phyloP scores from a whole-genome alignment of 345 rosid genomes.

The Iberis pinnata region DNA sequence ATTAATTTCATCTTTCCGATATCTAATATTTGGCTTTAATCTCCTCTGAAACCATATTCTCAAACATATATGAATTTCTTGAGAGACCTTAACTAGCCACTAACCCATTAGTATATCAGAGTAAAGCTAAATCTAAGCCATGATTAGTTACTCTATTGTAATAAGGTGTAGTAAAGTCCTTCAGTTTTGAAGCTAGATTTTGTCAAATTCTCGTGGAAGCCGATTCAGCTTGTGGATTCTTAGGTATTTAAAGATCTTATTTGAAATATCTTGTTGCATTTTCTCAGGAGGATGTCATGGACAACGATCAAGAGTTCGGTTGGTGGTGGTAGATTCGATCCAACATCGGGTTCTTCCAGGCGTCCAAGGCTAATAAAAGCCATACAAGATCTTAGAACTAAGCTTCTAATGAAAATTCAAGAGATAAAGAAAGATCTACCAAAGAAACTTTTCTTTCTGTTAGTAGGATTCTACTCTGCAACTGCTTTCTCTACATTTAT shows the following conservation, averaged over 20 bases:
- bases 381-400: constrained; percentile 47
- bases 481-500: constrained; percentile 48
- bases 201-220: no score
- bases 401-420: constrained; percentile 43
- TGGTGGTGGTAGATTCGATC: constrained; percentile 47
- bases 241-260: no score
- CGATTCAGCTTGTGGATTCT: not conserved
- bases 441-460: constrained; percentile 62
- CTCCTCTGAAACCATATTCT: no score
- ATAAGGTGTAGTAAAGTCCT: no score
- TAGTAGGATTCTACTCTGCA: constrained; percentile 89
- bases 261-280: constrained; percentile 11
- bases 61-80: no score
- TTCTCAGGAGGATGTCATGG: constrained; percentile 53
- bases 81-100: no score
- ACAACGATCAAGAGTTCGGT: constrained; percentile 39
- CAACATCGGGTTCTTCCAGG: constrained; percentile 42
- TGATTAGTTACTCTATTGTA: no score
- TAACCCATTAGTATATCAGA: no score
- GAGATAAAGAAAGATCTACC: constrained; percentile 65
- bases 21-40: no score
- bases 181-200: no score
- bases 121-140: no score
- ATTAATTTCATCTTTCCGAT: not conserved
- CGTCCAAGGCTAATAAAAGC: constrained; percentile 58